Evolutionary conservation across 2,329 filamentous ascomycete species (phyloP).

Genomic region (Pleurostoma richardsiae): DNA sequence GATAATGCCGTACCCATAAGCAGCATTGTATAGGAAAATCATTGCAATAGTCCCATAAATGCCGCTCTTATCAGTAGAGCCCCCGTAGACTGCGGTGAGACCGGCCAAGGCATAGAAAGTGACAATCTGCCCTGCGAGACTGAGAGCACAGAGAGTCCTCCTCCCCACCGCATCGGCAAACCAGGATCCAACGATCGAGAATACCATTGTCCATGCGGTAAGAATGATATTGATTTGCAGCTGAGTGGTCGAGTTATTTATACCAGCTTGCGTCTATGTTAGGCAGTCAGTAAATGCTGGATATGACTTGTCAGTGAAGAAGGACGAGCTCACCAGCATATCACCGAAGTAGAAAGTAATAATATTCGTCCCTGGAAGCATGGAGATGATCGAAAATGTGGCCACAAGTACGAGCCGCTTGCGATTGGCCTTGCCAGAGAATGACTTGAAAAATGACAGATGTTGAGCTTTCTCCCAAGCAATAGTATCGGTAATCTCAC

Average conservation of each 20-base stretch:
- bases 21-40: conserved; percentile 7
- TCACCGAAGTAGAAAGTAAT: not conserved
- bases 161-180: conserved; percentile 1
- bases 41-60: conserved; percentile 8
- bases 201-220: conserved; percentile 1
- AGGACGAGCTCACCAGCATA: not conserved
- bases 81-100: conserved; percentile 23
- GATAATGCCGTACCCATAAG: conserved; percentile 4
- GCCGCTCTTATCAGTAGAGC: conserved; percentile 3
- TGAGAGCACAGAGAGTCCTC: conserved; percentile 2
- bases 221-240: conserved; percentile 7
- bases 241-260: conserved; percentile 3
- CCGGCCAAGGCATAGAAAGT: conserved; percentile 35
- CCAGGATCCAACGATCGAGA: not conserved
- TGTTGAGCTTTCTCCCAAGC: conserved; percentile 8
- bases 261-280: not conserved
- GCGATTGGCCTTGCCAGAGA: not conserved
- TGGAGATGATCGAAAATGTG: conserved; percentile 17
- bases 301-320: too few relatives aligned
- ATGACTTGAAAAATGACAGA: conserved; percentile 4
- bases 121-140: conserved; percentile 8
- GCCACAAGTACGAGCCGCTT: conserved; percentile 17
- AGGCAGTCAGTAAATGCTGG: too few relatives aligned
- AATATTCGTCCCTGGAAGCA: conserved; percentile 18
- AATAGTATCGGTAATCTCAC: conserved; percentile 17